A percentile compares a stretch with the other conserved stretches of the same genome.
These are phyloP conservation scores for Kazachstania psychrophila DNA, from an alignment of 805 yeast species.

Conservation along the genomic window DNA sequence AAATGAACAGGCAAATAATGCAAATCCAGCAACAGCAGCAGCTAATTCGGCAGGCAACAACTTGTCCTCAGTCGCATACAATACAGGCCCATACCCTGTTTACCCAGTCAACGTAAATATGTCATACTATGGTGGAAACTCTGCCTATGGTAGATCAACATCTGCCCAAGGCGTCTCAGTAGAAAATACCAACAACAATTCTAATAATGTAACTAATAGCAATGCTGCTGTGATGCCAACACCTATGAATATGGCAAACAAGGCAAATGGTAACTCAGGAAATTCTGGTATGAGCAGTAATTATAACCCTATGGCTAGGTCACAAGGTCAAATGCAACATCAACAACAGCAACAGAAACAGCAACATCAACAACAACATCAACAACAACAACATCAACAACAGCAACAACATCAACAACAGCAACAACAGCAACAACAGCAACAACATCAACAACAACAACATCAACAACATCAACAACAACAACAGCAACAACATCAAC, in stretches of 20 bases:
- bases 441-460: conserved; percentile 1
- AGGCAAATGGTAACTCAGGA: not conserved
- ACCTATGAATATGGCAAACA: conserved; percentile 4
- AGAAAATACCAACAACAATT: not conserved
- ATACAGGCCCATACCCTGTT: conserved; percentile 4
- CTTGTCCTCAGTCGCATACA: conserved; percentile 3
- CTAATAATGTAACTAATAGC: not conserved
- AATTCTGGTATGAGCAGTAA: not conserved
- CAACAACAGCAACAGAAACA: conserved; percentile 2
- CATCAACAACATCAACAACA: conserved; percentile 5
- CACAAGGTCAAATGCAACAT: conserved; percentile 1
- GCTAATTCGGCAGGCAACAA: not conserved
- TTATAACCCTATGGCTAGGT: conserved; percentile 1
- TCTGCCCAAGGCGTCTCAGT: not conserved
- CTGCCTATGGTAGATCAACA: conserved; percentile 3
- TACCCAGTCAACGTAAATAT: conserved; percentile 8
- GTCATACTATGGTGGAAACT: conserved; percentile 8
- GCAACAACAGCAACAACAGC: not conserved
- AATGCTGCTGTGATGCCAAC: conserved; percentile 5
- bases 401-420: conserved; percentile 1
- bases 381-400: not conserved
- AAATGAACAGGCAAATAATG: not conserved
- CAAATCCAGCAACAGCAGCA: not conserved
- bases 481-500: conserved; percentile 6
- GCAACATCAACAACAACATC: not conserved